phyloP scores from a whole-genome alignment of 192 early-diverging fungal species.

The Coemansia guatemalensis region DNA sequence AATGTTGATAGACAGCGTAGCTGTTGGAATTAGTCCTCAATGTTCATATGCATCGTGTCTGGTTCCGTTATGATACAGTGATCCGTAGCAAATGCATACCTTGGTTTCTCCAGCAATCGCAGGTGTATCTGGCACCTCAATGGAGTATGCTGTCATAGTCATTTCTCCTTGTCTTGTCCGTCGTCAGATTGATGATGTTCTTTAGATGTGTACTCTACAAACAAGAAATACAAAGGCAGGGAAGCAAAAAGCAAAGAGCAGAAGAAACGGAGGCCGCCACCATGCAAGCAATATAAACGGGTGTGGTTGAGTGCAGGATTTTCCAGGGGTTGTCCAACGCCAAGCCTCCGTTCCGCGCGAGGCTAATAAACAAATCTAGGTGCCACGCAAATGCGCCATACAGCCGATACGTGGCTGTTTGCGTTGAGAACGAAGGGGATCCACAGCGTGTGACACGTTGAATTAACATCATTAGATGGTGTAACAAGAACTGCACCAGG shows the following conservation, averaged over 20 bases:
- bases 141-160: constrained; percentile 18
- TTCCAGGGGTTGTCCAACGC: not conserved
- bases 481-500: not conserved
- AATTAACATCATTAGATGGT: too few relatives aligned
- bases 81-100: constrained; percentile 8
- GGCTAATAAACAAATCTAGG: not conserved
- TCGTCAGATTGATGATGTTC: not conserved
- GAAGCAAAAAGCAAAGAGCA: not conserved
- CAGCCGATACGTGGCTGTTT: not conserved
- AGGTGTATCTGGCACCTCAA: constrained; percentile 40
- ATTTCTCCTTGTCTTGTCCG: not conserved
- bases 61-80: not conserved
- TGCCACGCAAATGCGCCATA: not conserved
- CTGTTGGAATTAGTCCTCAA: not conserved
- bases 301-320: not conserved
- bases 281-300: not conserved
- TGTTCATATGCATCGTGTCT: not conserved
- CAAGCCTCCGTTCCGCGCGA: not conserved
- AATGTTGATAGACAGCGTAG: not conserved
- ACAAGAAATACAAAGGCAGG: not conserved
- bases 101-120: constrained; percentile 37
- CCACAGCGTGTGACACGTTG: not conserved
- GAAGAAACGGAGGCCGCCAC: not conserved
- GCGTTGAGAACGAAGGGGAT: not conserved
- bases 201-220: not conserved